These are phyloP conservation scores for Pythium periplocum DNA, from an alignment of 352 stramenopile species.

Conservation along the genomic window DNA sequence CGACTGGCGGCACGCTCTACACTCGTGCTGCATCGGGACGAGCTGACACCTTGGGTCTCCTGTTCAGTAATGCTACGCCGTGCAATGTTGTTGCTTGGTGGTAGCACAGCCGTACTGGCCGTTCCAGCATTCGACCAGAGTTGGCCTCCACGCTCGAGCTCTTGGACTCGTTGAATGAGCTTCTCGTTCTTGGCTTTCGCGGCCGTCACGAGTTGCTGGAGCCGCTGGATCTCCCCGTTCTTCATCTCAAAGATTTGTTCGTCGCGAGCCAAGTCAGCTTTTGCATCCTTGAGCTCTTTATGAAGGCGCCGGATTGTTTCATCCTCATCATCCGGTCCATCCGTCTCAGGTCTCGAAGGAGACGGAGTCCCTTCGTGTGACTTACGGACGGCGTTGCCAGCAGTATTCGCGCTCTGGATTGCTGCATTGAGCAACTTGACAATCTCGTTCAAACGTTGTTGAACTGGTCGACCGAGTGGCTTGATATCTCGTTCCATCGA, in stretches of 20 bases:
- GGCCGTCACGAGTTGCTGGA: slow-evolving; percentile 50
- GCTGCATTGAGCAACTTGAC: slow-evolving; percentile 70
- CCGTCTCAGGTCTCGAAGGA: not conserved
- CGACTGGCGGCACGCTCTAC: not conserved
- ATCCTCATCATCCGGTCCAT: slow-evolving; percentile 5
- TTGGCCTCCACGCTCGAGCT: slow-evolving; percentile 59
- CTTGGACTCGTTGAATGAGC: slow-evolving; percentile 57
- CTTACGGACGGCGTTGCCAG: slow-evolving; percentile 23
- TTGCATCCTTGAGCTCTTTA: slow-evolving; percentile 59
- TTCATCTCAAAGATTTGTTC: slow-evolving; percentile 87
- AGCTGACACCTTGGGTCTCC: no score
- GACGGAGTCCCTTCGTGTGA: slow-evolving; percentile 11
- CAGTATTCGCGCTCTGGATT: slow-evolving; percentile 58
- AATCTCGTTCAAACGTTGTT: slow-evolving; percentile 78
- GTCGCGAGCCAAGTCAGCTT: slow-evolving; percentile 59
- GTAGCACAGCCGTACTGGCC: not conserved
- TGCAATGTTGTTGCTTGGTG: not conserved
- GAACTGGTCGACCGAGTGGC: slow-evolving; percentile 53
- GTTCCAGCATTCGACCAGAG: slow-evolving; percentile 51
- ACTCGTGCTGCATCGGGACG: no score
- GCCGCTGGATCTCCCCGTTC: slow-evolving; percentile 58
- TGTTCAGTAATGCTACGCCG: not conserved
- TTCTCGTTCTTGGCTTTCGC: slow-evolving; percentile 76
- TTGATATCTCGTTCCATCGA: slow-evolving; percentile 78
- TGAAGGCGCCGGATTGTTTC: slow-evolving; percentile 31